Percentiles rank a stretch among this genome's conserved stretches.
These are phyloP conservation scores for Aquilaria malaccensis DNA, from an alignment of 345 rosid genomes.

Conservation along the genomic window DNA sequence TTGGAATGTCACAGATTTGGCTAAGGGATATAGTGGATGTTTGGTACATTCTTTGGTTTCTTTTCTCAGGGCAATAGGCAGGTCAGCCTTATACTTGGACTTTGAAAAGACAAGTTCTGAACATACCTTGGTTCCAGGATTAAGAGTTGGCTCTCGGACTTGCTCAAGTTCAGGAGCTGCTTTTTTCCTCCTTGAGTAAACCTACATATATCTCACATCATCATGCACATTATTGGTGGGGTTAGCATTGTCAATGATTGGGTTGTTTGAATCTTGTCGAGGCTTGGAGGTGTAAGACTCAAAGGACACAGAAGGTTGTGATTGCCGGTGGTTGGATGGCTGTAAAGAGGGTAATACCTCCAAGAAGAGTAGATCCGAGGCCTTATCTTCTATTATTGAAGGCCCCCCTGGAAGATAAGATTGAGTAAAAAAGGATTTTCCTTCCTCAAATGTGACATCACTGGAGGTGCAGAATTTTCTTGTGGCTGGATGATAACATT, in stretches of 20 bases:
- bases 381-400: too few species aligned
- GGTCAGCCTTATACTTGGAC: background rate
- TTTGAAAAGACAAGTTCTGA: background rate
- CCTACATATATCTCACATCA: background rate
- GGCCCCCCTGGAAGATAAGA: too few species aligned
- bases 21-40: background rate
- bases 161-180: background rate
- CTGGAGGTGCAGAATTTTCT: background rate
- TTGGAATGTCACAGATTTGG: background rate
- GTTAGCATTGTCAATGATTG: too few species aligned
- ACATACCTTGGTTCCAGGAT: background rate
- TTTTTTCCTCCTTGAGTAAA: background rate
- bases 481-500: background rate
- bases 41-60: constrained; percentile 1
- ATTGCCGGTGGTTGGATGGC: too few species aligned
- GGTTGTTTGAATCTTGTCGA: too few species aligned
- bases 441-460: background rate
- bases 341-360: too few species aligned
- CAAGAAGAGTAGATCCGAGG: too few species aligned
- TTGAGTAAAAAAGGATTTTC: background rate
- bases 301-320: too few species aligned
- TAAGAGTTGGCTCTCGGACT: background rate
- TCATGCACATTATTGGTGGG: too few species aligned
- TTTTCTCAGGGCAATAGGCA: background rate
- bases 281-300: too few species aligned